Base-by-base conservation (phyloP, 2,329 filamentous ascomycete species). In the Venturia effusa region DNA sequence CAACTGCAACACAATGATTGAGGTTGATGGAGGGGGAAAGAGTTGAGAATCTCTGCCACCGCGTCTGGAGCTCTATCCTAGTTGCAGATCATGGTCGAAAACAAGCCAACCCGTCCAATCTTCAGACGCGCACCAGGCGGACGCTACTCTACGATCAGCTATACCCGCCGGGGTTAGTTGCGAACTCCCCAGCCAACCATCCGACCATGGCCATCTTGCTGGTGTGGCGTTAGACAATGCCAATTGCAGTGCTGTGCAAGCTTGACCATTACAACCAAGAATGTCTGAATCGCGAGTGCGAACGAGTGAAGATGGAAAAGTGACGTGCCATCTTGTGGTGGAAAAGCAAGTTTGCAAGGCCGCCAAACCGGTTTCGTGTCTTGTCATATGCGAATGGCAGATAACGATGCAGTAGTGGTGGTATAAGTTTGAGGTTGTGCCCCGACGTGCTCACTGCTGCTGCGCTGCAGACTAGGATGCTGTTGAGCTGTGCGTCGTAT, bases 11-110 rank as follows among this genome's bases (percentile, higher is more conserved):
- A 24, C 19, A 34, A 27, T 40, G 24, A n/a, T n/a, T n/a, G 59
- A 60, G 19, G 59, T 40, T 24, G 37, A 8, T 40, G 34, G 15
- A 41, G 34, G 24, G 15, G 34, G 10, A 41, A 37, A 60, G 59
- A 43, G 32, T 24, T 17, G 8, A n/a, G 55, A 22, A 59, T 5
- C 3, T 40, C 19, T 24, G 54, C 32, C 17, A 11, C 54, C 32
- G 17, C 22, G 54, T n/a, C 24, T 57, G 15, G 51, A 57, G 51
- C 37, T 60, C 40, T 24, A 60, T 40, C 59, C 59, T 15, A 10
- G 40, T n/a, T 27, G 59, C 59, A 22, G 59, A 60, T 60, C 59
- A 40, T 43, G 27, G 27, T 60, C 34, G 59, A 24, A 60, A 41
- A 60, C 37, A 60, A 59, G 48, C 48, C 48, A 17, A 19, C 48